These are phyloP conservation scores for Coniferiporia sulphurascens DNA, from an alignment of 1,284 basidiomycete genomes.

Conservation along the genomic window DNA sequence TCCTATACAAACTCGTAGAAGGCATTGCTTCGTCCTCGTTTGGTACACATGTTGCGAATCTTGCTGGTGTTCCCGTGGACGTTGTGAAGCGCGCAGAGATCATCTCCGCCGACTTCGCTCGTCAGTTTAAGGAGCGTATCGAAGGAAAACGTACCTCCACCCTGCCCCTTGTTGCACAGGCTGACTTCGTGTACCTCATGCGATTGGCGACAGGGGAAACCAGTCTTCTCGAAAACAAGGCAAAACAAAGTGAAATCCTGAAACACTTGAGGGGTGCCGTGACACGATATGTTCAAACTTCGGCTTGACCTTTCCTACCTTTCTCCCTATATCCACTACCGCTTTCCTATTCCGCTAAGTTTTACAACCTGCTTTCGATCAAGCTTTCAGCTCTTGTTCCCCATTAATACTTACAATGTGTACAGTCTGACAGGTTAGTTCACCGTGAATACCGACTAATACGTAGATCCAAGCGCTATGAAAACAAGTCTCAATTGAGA, in stretches of 20 bases:
- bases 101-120: slow-evolving; percentile 85
- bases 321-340: too few relatives aligned
- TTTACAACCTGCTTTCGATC: too few relatives aligned
- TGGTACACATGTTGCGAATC: slow-evolving; percentile 86
- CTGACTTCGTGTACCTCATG: slow-evolving; percentile 80
- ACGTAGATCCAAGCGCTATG: too few relatives aligned
- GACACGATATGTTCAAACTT: slow-evolving; percentile 12
- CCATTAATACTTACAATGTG: too few relatives aligned
- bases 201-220: slow-evolving; percentile 48
- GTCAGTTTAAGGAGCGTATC: slow-evolving; percentile 76
- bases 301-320: not conserved
- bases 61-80: slow-evolving; percentile 74
- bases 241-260: slow-evolving; percentile 49
- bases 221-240: slow-evolving; percentile 46
- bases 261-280: slow-evolving; percentile 48
- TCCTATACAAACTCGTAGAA: slow-evolving; percentile 89
- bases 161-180: slow-evolving; percentile 75
- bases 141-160: slow-evolving; percentile 57
- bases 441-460: too few relatives aligned
- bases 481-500: too few relatives aligned
- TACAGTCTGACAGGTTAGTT: too few relatives aligned
- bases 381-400: too few relatives aligned
- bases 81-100: slow-evolving; percentile 86
- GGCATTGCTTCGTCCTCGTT: slow-evolving; percentile 90
- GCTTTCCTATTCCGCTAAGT: too few relatives aligned